Conservation (phyloP, 2,329 filamentous ascomycete species). For the Penicillium sp. region DNA sequence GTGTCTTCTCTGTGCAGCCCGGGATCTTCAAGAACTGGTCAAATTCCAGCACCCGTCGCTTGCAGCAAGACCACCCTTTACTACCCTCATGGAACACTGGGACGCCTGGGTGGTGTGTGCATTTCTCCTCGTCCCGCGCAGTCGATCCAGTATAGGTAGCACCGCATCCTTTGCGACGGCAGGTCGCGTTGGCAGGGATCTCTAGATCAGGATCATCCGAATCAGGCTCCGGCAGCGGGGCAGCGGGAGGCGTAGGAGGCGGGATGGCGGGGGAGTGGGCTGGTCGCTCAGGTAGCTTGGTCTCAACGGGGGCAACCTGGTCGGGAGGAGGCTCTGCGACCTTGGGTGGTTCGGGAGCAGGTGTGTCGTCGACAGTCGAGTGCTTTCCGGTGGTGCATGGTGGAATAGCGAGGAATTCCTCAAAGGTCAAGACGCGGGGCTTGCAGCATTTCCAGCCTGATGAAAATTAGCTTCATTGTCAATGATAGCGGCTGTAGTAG, state of each 20-base stretch:
- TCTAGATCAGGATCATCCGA: conserved; percentile 76
- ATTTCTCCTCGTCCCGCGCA: conserved; percentile 68
- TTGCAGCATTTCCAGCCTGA: conserved; percentile 99
- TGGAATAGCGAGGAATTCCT: conserved; percentile 90
- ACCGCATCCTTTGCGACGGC: conserved; percentile 74
- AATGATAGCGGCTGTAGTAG: conserved; percentile 3
- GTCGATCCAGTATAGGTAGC: conserved; percentile 59
- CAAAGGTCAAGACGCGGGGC: conserved; percentile 91
- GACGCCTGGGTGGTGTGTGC: conserved; percentile 82
- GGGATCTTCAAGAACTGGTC: conserved; percentile 96
- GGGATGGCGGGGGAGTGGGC: conserved; percentile 32
- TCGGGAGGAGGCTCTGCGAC: conserved; percentile 22
- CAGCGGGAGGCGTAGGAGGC: conserved; percentile 29
- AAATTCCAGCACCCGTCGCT: conserved; percentile 90
- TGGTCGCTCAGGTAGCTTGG: conserved; percentile 16
- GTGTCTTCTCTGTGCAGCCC: conserved; percentile 78
- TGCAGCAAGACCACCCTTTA: conserved; percentile 97
- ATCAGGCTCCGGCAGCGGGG: conserved; percentile 64
- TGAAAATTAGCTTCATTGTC: conserved; percentile 6
- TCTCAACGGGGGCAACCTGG: conserved; percentile 20
- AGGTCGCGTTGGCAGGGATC: conserved; percentile 71
- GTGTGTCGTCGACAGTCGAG: conserved; percentile 76
- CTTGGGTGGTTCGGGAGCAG: conserved; percentile 47
- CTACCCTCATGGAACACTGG: conserved; percentile 97
- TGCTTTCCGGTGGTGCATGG: conserved; percentile 93